Evolutionary conservation across 495 filamentous ascomycete genomes (phyloP).

Genomic region (Schizothecium vesticola): DNA sequence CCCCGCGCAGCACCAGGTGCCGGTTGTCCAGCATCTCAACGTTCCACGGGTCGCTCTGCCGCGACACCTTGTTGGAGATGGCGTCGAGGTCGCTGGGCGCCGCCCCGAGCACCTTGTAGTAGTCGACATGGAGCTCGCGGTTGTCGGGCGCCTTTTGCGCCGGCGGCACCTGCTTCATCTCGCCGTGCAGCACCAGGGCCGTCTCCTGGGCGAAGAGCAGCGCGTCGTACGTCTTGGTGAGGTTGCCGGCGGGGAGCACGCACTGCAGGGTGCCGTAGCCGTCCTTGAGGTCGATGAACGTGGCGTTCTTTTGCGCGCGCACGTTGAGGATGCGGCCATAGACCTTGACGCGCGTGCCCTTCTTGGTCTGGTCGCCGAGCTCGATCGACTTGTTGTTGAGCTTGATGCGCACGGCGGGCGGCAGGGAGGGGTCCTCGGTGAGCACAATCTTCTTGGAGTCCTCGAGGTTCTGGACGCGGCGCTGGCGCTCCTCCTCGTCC

Average conservation of each 20-base stretch:
- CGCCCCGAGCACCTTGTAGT: slow-evolving; percentile 77
- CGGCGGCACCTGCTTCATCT: slow-evolving; percentile 77
- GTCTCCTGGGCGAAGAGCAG: slow-evolving; percentile 84
- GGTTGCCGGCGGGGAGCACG: slow-evolving; percentile 65
- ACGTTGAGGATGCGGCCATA: slow-evolving; percentile 81
- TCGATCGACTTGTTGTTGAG: slow-evolving; percentile 64
- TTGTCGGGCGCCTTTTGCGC: slow-evolving; percentile 76
- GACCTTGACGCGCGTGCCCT: slow-evolving; percentile 75
- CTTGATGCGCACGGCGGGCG: slow-evolving; percentile 69
- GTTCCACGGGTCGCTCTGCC: slow-evolving; percentile 63
- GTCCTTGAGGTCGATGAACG: slow-evolving; percentile 83
- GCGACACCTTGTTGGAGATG: slow-evolving; percentile 84
- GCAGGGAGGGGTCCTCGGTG: slow-evolving; percentile 72
- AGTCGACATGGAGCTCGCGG: slow-evolving; percentile 93
- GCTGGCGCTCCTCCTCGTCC: slow-evolving; percentile 67
- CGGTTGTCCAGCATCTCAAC: slow-evolving; percentile 81
- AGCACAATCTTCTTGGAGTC: slow-evolving; percentile 86
- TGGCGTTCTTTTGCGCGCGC: slow-evolving; percentile 76
- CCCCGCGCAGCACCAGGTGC: slow-evolving; percentile 86
- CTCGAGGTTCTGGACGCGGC: slow-evolving; percentile 59
- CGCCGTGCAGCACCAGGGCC: slow-evolving; percentile 78
- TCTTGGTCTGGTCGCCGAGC: slow-evolving; percentile 56
- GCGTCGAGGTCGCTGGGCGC: slow-evolving; percentile 81
- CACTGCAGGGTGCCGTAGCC: slow-evolving; percentile 90
- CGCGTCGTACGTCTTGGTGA: slow-evolving; percentile 90